phyloP scores from a whole-genome alignment of 2,329 filamentous ascomycete species.

The Penicillium fuscoglaucum region DNA sequence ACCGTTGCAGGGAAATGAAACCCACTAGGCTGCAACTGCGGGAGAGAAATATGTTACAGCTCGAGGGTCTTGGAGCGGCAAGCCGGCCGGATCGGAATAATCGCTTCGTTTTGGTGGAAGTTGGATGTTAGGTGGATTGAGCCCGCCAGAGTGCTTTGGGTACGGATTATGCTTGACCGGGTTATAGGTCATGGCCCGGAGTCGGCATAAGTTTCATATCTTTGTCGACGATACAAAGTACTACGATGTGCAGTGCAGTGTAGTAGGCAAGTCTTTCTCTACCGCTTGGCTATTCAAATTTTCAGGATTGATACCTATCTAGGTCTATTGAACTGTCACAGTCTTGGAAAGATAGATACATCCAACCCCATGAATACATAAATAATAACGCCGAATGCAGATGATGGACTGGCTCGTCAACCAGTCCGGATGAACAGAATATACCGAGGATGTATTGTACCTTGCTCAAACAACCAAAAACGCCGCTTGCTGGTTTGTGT shows the following conservation, averaged over 20 bases:
- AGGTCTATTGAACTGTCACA: background rate
- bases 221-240: background rate
- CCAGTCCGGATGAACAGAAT: background rate
- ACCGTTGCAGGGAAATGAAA: background rate
- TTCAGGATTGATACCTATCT: background rate
- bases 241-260: background rate
- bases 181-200: background rate
- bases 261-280: background rate
- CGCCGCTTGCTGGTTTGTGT: conserved; percentile 14
- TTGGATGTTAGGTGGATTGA: background rate
- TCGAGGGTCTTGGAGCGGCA: conserved; percentile 2
- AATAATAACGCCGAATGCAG: background rate
- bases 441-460: background rate
- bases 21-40: background rate
- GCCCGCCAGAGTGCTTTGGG: background rate
- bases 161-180: too few relatives aligned
- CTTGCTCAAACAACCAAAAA: background rate
- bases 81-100: conserved; percentile 12
- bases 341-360: background rate
- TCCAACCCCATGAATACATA: background rate
- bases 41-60: background rate
- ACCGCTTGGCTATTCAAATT: background rate
- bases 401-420: background rate
- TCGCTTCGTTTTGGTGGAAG: background rate
- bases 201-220: background rate